Evolutionary conservation across 768 basidiomycete genomes (phyloP).

Genomic region (Tephrocybe sp.): DNA sequence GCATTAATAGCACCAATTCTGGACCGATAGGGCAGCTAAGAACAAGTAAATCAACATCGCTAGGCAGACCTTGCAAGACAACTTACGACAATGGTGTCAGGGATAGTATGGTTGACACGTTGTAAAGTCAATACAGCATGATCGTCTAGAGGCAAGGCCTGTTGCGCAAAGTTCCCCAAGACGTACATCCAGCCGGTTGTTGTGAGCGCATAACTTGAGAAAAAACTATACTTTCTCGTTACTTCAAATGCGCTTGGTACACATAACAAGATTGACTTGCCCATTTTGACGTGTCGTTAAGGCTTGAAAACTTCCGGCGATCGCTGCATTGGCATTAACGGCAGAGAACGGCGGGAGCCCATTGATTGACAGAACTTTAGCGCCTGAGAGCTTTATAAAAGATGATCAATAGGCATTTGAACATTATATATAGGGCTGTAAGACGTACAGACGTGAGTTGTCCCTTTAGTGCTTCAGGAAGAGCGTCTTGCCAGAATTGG

Average conservation of each 20-base stretch:
- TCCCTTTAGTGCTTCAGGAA: slow-evolving; percentile 46
- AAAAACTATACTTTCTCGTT: slow-evolving; percentile 33
- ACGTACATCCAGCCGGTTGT: slow-evolving; percentile 40
- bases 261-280: slow-evolving; percentile 24
- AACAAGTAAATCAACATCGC: background rate
- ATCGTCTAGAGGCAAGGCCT: slow-evolving; percentile 52
- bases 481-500: slow-evolving; percentile 53
- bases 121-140: slow-evolving; percentile 47
- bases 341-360: slow-evolving; percentile 49
- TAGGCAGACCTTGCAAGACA: background rate
- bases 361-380: slow-evolving; percentile 55
- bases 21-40: slow-evolving; percentile 60
- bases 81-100: slow-evolving; percentile 47
- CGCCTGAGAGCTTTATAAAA: slow-evolving; percentile 45
- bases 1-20: slow-evolving; percentile 44
- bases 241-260: background rate
- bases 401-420: background rate
- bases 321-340: slow-evolving; percentile 50
- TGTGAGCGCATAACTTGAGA: slow-evolving; percentile 41
- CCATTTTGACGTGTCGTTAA: slow-evolving; percentile 51
- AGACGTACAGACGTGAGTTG: slow-evolving; percentile 41
- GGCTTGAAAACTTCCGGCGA: slow-evolving; percentile 53
- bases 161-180: slow-evolving; percentile 57
- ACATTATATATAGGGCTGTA: background rate
- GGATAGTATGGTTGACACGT: slow-evolving; percentile 34